Evolutionary conservation across 2,329 filamentous ascomycete genomes (phyloP), one percentile per base, ranked within the genome.

Genomic region (Aspergillus luchuensis): DNA sequence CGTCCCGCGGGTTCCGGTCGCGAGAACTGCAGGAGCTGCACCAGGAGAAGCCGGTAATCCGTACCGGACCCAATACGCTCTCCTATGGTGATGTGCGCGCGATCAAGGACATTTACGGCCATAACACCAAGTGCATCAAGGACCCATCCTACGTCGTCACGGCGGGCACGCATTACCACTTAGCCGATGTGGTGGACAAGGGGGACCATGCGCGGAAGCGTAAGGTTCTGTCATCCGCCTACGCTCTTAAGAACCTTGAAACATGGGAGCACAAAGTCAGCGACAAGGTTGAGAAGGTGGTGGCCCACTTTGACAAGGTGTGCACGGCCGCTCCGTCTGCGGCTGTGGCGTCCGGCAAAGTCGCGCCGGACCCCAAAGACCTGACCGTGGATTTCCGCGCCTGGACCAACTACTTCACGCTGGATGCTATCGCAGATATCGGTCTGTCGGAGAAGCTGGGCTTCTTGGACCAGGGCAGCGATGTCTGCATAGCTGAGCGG

Each of bases 381-480:
- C 58, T 71, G 8, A 81, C 74, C 0, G 73, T 86, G 17, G 81
- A 86, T 65, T 82, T 81, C 57, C 79, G 82, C 4, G 73, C 74
- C 5, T 86, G 79, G 79, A 76, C 78, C 23, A 86, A 85, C 69
- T 84, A 83, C 73, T 85, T 86, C 69, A 83, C 82, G 0, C 74
- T 85, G 13, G 84, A 86, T 59, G 83, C 82, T 2, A 85, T 86
- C 54, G 82, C 81, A 15, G 81, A 85, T 56, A 86, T 86, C 67
- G 84, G 82, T 1, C 73, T 85, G 0, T 80, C 76, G 0, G 78
- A 84, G 56, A 76, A 74, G n/a, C 76, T 85, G 1, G 80, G 82
- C 0, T 81, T 85, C 62, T 75, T 86, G 2, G 83, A 84, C 48
- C 68, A 72, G 21, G 84, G 83, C 2, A 70, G 79, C 55, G 82